A percentile compares a stretch with the other conserved stretches of the same genome.
Evolutionary conservation across 2,329 filamentous ascomycete genomes (phyloP).

Genomic region (Fusarium nelsonii): DNA sequence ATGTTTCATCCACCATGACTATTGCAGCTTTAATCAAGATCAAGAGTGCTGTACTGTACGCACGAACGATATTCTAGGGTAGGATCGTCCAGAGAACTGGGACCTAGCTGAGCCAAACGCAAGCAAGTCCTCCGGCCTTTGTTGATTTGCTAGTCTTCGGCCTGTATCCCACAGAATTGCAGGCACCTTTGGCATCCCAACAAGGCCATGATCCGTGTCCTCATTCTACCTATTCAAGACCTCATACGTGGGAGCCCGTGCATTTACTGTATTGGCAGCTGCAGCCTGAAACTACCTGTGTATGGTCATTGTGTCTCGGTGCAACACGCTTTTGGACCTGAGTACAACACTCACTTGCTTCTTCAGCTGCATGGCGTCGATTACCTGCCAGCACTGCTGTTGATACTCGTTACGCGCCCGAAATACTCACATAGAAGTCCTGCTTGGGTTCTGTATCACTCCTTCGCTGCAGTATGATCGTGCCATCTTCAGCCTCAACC

Average conservation of each 20-base stretch:
- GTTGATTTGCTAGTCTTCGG: slow-evolving; percentile 30
- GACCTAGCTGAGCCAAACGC: slow-evolving; percentile 21
- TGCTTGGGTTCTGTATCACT: slow-evolving; percentile 36
- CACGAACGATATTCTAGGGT: slow-evolving; percentile 18
- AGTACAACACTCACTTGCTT: slow-evolving; percentile 36
- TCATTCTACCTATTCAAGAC: slow-evolving; percentile 6
- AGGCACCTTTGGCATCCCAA: slow-evolving; percentile 16
- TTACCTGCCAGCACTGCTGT: slow-evolving; percentile 21
- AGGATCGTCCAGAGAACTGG: slow-evolving; percentile 36
- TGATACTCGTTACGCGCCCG: slow-evolving; percentile 16
- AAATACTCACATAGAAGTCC: slow-evolving; percentile 17
- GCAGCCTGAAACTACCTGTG: slow-evolving; percentile 24
- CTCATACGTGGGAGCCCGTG: slow-evolving; percentile 2
- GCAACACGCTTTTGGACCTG: slow-evolving; percentile 33
- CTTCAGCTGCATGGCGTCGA: slow-evolving; percentile 17
- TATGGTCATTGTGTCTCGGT: slow-evolving; percentile 18
- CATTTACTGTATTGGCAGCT: slow-evolving; percentile 34
- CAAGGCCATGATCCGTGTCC: slow-evolving; percentile 6
- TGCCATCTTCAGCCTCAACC: slow-evolving; percentile 31
- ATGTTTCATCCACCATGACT: slow-evolving; percentile 21
- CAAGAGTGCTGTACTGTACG: slow-evolving; percentile 2
- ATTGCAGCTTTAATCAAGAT: slow-evolving; percentile 27
- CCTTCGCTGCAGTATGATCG: slow-evolving; percentile 27
- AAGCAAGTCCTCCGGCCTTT: slow-evolving; percentile 30
- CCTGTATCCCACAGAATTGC: slow-evolving; percentile 28